Conservation (phyloP, 306 rosid genomes). For the Trifolium subterraneum region DNA sequence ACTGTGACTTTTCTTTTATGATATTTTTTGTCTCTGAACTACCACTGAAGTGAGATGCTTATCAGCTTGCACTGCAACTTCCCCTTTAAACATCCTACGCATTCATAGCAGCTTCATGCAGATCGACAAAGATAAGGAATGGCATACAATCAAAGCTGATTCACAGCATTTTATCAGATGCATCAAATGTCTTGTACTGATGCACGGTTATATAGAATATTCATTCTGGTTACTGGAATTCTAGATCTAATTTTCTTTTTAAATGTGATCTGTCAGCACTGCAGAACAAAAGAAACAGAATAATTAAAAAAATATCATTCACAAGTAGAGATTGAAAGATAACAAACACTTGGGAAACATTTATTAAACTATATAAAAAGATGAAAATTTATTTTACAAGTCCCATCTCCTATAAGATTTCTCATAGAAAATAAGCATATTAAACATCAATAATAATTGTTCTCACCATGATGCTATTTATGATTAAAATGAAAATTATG, state of each 20-base stretch:
- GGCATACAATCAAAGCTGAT: slow-evolving; percentile 33
- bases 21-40: slow-evolving; percentile 41
- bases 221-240: slow-evolving; percentile 74
- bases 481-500: background rate
- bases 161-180: slow-evolving; percentile 34
- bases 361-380: slow-evolving; percentile 22
- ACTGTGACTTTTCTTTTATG: slow-evolving; percentile 4
- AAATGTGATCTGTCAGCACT: slow-evolving; percentile 94
- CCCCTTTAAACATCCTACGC: slow-evolving; percentile 42
- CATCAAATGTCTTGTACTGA: slow-evolving; percentile 15
- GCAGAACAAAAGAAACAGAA: slow-evolving; percentile 43
- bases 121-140: slow-evolving; percentile 29
- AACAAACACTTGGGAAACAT: slow-evolving; percentile 29
- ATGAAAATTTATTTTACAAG: background rate
- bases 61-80: slow-evolving; percentile 35
- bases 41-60: slow-evolving; percentile 33
- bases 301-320: slow-evolving; percentile 21
- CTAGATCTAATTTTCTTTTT: slow-evolving; percentile 93
- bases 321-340: slow-evolving; percentile 20
- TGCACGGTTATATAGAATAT: slow-evolving; percentile 36
- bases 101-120: slow-evolving; percentile 44
- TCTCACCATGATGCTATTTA: slow-evolving; percentile 23
- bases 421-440: slow-evolving; percentile 21
- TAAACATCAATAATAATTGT: slow-evolving; percentile 21
- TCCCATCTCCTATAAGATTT: background rate